phyloP scores from a whole-genome alignment of 768 basidiomycete genomes.

The Melanogaster broomeanus region DNA sequence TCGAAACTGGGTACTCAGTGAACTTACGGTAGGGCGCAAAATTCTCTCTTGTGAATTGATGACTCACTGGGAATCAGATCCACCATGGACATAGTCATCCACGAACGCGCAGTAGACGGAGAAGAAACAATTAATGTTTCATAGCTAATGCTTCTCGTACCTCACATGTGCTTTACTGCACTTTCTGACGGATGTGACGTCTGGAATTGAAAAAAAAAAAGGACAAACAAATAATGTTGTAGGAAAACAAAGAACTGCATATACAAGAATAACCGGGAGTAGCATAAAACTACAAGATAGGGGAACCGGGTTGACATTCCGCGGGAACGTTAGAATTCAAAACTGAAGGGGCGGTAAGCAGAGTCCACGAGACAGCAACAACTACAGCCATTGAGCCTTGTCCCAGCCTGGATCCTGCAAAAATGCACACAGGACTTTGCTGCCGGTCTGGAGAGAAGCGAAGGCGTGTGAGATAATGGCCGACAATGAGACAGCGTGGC shows the following conservation, averaged over 20 bases:
- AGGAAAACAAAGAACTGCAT: slow-evolving; percentile 16
- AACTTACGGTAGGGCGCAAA: slow-evolving; percentile 60
- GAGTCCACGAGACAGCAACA: neutral
- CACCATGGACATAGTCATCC: slow-evolving; percentile 75
- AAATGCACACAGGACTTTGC: slow-evolving; percentile 95
- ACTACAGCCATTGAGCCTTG: slow-evolving; percentile 72
- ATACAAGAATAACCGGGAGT: slow-evolving; percentile 20
- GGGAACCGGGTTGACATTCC: slow-evolving; percentile 11
- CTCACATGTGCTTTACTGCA: slow-evolving; percentile 7
- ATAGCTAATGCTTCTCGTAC: slow-evolving; percentile 16
- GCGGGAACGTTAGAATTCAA: slow-evolving; percentile 3
- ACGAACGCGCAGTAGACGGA: slow-evolving; percentile 40
- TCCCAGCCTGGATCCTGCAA: slow-evolving; percentile 95
- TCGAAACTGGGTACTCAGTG: slow-evolving; percentile 70
- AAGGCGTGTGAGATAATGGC: slow-evolving; percentile 7
- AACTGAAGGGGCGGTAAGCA: neutral
- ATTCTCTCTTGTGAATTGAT: neutral
- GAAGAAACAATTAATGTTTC: slow-evolving; percentile 1
- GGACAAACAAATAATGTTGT: slow-evolving; percentile 7
- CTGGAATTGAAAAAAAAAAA: slow-evolving; percentile 3
- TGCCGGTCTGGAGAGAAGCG: slow-evolving; percentile 68
- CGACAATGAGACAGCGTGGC: neutral
- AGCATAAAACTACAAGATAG: slow-evolving; percentile 18
- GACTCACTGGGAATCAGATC: slow-evolving; percentile 45
- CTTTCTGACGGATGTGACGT: neutral